phyloP scores from a whole-genome alignment of 805 yeast species.

The Metschnikowia henanensis region DNA sequence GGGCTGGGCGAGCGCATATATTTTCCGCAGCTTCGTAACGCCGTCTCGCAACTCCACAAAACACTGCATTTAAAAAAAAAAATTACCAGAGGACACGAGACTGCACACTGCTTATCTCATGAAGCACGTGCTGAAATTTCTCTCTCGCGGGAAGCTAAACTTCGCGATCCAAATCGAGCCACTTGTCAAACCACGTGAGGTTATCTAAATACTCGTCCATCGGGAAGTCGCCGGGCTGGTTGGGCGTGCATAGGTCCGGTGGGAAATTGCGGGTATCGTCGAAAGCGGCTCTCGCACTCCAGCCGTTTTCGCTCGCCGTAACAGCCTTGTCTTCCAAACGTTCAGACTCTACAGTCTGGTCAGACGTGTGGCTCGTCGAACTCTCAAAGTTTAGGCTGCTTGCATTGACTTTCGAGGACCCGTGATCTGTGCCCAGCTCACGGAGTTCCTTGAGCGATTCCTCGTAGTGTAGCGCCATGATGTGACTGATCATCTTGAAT shows the following conservation, averaged over 20 bases:
- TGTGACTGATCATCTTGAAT: slow-evolving; percentile 52
- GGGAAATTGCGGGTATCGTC: background rate
- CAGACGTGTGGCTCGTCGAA: no score
- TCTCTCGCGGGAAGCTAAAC: no score
- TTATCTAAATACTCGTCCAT: slow-evolving; percentile 37
- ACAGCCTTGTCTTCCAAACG: no score
- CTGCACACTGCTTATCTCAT: no score
- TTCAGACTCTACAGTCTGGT: no score
- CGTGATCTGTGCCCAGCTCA: slow-evolving; percentile 52
- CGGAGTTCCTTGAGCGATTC: slow-evolving; percentile 39
- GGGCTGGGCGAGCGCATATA: no score
- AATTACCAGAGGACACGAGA: no score
- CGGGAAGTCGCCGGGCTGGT: slow-evolving; percentile 6
- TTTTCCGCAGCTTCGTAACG: no score
- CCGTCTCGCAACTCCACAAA: no score
- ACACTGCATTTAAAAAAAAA: no score
- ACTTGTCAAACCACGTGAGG: slow-evolving; percentile 57
- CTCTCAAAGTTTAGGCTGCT: slow-evolving; percentile 35
- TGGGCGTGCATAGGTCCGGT: slow-evolving; percentile 4
- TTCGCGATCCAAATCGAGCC: slow-evolving; percentile 42
- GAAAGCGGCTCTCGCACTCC: background rate
- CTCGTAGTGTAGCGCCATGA: slow-evolving; percentile 45
- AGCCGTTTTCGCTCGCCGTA: background rate
- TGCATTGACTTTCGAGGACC: slow-evolving; percentile 50
- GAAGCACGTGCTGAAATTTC: no score